Base-by-base conservation (phyloP, 1,284 basidiomycete genomes). In the Irpex rosettiformis region DNA sequence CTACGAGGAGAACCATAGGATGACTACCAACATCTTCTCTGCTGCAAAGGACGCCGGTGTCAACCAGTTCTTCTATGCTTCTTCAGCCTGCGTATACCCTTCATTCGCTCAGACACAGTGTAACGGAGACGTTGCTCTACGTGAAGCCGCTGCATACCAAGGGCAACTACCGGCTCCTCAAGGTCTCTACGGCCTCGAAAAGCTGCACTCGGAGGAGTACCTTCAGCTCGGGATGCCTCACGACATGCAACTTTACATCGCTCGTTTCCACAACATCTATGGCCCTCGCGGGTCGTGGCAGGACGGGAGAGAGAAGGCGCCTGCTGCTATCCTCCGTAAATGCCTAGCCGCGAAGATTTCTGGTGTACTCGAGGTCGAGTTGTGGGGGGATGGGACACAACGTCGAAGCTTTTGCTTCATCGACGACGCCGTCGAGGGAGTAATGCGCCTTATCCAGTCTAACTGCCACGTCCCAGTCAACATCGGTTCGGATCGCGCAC, bases 41-140 rank as follows among this genome's bases (percentile, higher is more conserved):
- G 79, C 80, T 0, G 73, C 73, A 43, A 56, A 72, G 27, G 63
- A 66, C 10, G 73, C 73, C 8, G 72, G 73, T 7, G 78, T 82
- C 5, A 65, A 71, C 49, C 64, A 65, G 10, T 80, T 86, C 65
- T 72, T 85, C 63, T 84, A 76, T 56, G 82, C 84, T 0, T 85
- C 83, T 2, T 84, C 82, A 0, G 84, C 81, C 0, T 84, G 84
- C 59, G 78, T 84, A 10, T 85, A 85, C 65, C 82, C 81, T 0
- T 72, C 75, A 18, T 58, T 62, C 8, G 67, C 80, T n/a, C 83
- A 84, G 61, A 61, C 53, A 4, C 43, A 62, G 21, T 64, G 63
- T 21, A 56, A 64, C 6, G 28, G 5, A 0, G 77, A 81, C 51
- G 72, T 81, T 24, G 77, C 75, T 1, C 75, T 85, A 28, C 66